Base-by-base conservation (phyloP, 2,329 filamentous ascomycete species). In the Fusarium falciforme region DNA sequence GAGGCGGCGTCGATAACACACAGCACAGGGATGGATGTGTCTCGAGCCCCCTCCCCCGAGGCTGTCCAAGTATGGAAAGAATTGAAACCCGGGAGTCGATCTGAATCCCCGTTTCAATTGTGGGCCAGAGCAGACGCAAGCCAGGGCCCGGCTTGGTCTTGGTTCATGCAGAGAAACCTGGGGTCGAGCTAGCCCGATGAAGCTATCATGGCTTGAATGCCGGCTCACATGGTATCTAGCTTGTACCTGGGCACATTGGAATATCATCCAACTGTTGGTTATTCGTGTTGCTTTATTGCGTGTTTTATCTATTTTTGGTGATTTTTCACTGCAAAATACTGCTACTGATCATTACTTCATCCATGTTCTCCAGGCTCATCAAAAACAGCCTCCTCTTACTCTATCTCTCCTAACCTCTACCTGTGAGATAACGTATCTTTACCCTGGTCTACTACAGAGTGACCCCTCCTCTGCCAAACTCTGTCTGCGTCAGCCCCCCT, bases 101-200 rank as follows among this genome's bases (percentile, higher is more conserved):
- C 40, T 60, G 38, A 49, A 54, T 38, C 44, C 55, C 63, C 40
- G 63, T 65, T 65, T 65, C 63, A 33, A 65, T 65, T 59, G 40
- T 65, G 63, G 63, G 33, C 20, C 36, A 17, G 7, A 8, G 36
- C 36, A 38, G 17, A n/a, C 29, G 29, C 29, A 31, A 31, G 29
- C 16, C 36, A 38, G 36, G 36, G 1, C 36, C 36, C 36, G 8
- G 36, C 16, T 35, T 38, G 8, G 36, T 38, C 36, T 38, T 38
- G 36, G 36, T 38, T 38, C 44, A 29, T 27, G 44, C 49, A 31
- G 49, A 33, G 25, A 55, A 55, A 55, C 33, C 54, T 57, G 27
- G 54, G 17, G 62, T 54, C 16, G 29, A 58, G 58, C 54, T 29
- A 16, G 33, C 25, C 25, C 25, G 54, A 38, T 38, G 36, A 38